A percentile compares a stretch with the other conserved stretches of the same genome.
phyloP scores from a whole-genome alignment of 2,329 filamentous ascomycete genomes.

The Nannizziopsis arthrosporioides region DNA sequence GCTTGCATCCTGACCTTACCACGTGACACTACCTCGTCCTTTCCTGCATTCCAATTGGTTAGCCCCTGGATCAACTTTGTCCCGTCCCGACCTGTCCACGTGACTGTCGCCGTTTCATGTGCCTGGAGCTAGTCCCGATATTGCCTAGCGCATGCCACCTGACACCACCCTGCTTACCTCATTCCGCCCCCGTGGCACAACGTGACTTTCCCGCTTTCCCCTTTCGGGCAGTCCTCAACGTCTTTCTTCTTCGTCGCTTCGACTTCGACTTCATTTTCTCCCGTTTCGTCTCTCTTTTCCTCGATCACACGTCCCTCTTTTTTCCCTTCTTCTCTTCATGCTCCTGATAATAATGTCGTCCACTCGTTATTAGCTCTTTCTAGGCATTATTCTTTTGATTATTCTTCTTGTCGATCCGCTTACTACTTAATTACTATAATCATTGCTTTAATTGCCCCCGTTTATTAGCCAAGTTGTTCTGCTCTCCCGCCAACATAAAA shows the following conservation, averaged over 20 bases:
- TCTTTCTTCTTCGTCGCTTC: conserved; percentile 3
- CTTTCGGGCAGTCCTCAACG: too few species aligned
- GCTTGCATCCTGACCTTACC: too few species aligned
- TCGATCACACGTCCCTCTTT: not conserved
- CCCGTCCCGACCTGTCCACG: not conserved
- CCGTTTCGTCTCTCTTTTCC: conserved; percentile 1
- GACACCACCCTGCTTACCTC: not conserved
- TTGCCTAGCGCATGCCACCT: not conserved
- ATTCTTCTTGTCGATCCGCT: too few species aligned
- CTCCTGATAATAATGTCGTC: not conserved
- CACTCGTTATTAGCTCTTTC: conserved; percentile 7
- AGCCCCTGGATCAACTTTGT: too few species aligned
- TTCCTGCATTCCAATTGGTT: too few species aligned
- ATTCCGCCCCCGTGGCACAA: not conserved
- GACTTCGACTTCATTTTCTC: not conserved
- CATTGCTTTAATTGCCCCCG: conserved; percentile 5
- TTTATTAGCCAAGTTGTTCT: conserved; percentile 2
- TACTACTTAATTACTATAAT: conserved; percentile 6
- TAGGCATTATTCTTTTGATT: conserved; percentile 7
- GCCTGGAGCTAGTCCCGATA: conserved; percentile 1
- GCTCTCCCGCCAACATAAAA: conserved; percentile 9
- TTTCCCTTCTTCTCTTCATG: not conserved
- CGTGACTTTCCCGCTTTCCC: not conserved
- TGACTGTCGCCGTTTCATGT: conserved; percentile 8
- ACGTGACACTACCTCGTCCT: too few species aligned